Evolutionary conservation across 116 monocot genomes (phyloP), one percentile per base, ranked within the genome.

Genomic region (Thalassia testudinum): DNA sequence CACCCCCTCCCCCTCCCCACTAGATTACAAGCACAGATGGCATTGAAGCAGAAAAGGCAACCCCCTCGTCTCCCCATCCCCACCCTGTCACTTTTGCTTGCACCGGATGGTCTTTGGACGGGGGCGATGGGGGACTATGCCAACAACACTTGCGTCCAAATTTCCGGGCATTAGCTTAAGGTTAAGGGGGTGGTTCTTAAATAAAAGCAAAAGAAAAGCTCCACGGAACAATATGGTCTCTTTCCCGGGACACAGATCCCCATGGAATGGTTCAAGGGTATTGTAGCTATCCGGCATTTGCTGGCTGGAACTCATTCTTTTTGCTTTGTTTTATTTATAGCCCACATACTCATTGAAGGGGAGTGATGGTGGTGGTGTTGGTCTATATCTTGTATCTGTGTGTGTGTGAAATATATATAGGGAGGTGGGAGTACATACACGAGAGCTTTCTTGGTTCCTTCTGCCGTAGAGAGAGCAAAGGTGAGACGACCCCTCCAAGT

Each of bases 161-260:
- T 40, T 40, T 40, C 14, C 11, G 40, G 45, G 3, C 45, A 45
- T 45, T 45, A 16, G 19, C 45, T n/a, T n/a, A 45, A 45, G 45
- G 10, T 45, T 45, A 45, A 61, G 40, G 26, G 50, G 43, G 64
- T 67, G 18, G 11, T 27, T 16, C 18, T 15, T 6, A n/a, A 6
- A 5, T 7, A 45, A 20, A 20, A 23, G 60, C 26, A 50, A 27
- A 52, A 57, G 60, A 72, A 78, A 68, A 70, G 74, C 55, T 34
- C 6, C 10, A 34, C 3, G 30, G 29, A 64, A 62, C 64, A 65
- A 48, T 30, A 54, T 67, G 63, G 57, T 75, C 81, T 75, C 81
- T 80, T 75, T 73, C 69, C 74, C 66, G 49, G 42, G 44, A 73
- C 82, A 82, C 91, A 86, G 79, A 92, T 92, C 86, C 86, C 91